Evolutionary conservation across 2,329 filamentous ascomycete genomes (phyloP).

Genomic region (Huntiella moniliformis): DNA sequence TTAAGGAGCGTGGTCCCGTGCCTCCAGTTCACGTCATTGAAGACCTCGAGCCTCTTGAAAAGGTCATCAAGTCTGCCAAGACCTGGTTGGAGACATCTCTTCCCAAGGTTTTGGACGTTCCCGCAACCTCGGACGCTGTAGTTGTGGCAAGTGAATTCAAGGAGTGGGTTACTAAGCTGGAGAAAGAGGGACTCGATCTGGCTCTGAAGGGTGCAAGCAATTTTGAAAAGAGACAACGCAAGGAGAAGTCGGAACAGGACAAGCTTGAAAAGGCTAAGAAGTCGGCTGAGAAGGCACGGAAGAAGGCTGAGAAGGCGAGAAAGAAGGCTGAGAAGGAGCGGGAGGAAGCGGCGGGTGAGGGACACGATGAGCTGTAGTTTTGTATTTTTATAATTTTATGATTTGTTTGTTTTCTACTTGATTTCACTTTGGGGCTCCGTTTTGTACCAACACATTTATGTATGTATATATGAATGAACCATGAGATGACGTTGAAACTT

Average conservation of each 20-base stretch:
- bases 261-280: conserved; percentile 24
- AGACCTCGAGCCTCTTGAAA: conserved; percentile 49
- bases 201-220: conserved; percentile 48
- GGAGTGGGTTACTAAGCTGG: conserved; percentile 49
- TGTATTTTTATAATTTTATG: background rate
- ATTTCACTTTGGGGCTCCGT: too few relatives aligned
- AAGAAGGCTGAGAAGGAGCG: conserved; percentile 16
- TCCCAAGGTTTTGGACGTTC: conserved; percentile 50
- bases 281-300: conserved; percentile 20
- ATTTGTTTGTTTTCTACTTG: background rate
- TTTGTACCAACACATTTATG: too few relatives aligned
- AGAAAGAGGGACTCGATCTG: conserved; percentile 50
- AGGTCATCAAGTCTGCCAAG: conserved; percentile 40
- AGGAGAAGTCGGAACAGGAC: conserved; percentile 27
- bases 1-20: conserved; percentile 30
- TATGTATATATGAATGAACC: too few relatives aligned
- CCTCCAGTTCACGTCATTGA: conserved; percentile 52
- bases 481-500: too few relatives aligned
- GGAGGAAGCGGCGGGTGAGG: conserved; percentile 17
- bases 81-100: conserved; percentile 62
- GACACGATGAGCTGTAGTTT: conserved; percentile 15
- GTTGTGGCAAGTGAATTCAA: conserved; percentile 55
- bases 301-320: conserved; percentile 18
- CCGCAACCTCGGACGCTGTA: conserved; percentile 52
- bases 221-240: conserved; percentile 27